Conservation (phyloP, 345 rosid genomes). For the Punica granatum region DNA sequence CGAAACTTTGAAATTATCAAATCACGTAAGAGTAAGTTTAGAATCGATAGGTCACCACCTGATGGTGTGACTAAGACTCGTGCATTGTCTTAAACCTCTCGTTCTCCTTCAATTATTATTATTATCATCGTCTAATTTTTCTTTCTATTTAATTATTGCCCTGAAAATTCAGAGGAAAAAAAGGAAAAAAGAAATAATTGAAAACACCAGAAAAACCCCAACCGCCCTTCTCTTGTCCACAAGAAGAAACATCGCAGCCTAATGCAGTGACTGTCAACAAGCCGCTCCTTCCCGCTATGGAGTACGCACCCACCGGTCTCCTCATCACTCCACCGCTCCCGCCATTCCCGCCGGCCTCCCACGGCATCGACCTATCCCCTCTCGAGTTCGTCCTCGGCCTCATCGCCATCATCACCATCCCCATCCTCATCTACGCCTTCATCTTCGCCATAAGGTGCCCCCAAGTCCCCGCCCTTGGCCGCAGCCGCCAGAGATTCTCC, state of each 20-base stretch:
- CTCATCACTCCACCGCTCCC: constrained; percentile 32
- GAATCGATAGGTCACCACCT: too few species aligned
- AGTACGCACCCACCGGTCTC: constrained; percentile 8
- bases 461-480: constrained; percentile 16
- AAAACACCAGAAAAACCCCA: not conserved
- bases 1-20: too few species aligned
- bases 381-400: constrained; percentile 57
- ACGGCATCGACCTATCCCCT: constrained; percentile 55
- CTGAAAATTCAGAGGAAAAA: too few species aligned
- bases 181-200: not conserved
- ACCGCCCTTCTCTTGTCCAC: not conserved
- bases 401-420: constrained; percentile 63
- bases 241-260: not conserved
- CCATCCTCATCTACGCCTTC: constrained; percentile 57
- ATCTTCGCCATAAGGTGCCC: constrained; percentile 54
- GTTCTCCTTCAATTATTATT: too few species aligned
- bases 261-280: not conserved
- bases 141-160: too few species aligned
- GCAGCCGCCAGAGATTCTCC: constrained; percentile 8
- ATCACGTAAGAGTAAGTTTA: too few species aligned
- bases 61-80: too few species aligned
- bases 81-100: too few species aligned
- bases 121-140: too few species aligned
- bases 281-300: not conserved
- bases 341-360: constrained; percentile 47